phyloP scores from a whole-genome alignment of 768 basidiomycete species.

The Galerina marginata region DNA sequence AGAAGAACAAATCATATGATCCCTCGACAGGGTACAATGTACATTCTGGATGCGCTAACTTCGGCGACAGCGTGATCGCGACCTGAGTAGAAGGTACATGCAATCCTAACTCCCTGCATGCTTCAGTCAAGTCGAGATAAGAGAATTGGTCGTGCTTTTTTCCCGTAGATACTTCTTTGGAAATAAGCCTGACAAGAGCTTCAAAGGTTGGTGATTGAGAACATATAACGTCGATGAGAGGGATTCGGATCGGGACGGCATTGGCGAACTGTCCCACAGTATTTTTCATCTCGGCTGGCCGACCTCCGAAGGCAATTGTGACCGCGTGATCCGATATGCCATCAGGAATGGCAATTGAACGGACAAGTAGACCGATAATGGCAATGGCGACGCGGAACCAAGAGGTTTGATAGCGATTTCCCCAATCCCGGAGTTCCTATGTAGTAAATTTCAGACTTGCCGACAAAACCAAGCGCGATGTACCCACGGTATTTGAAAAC shows the following conservation, averaged over 20 bases:
- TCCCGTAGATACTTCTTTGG: not conserved
- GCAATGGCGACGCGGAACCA: conserved; percentile 1
- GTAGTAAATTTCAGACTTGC: not conserved
- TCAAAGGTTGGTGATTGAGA: not conserved
- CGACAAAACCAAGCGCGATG: not conserved
- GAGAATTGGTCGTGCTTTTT: not conserved
- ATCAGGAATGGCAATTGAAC: not conserved
- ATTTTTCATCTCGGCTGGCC: not conserved
- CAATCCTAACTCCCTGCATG: not conserved
- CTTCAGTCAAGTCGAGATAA: not conserved
- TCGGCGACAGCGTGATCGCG: not conserved
- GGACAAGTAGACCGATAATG: not conserved
- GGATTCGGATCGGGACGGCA: conserved; percentile 1
- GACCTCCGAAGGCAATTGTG: not conserved
- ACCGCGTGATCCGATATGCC: not conserved
- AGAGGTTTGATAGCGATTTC: not conserved
- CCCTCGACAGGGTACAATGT: conserved; percentile 1
- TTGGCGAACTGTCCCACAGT: conserved; percentile 4
- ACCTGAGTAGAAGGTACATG: not conserved
- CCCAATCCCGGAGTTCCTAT: not conserved
- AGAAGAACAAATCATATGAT: conserved; percentile 2
- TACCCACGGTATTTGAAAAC: not conserved
- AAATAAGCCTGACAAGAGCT: not conserved
- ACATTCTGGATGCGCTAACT: not conserved
- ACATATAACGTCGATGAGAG: not conserved